Conservation (phyloP, 1,284 basidiomycete genomes). For the Puccinia triticina region DNA sequence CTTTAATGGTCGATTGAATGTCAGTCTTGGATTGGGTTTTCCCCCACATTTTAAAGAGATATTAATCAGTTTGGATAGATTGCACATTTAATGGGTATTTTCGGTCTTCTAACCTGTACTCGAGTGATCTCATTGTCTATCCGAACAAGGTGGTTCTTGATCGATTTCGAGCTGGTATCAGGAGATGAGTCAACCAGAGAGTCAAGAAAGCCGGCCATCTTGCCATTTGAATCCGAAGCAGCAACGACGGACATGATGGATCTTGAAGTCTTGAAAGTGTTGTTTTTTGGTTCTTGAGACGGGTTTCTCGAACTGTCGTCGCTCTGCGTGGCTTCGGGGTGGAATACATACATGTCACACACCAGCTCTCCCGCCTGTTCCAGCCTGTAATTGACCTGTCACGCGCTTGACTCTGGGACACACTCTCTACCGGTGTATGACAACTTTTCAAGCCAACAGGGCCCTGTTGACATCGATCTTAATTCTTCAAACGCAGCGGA, state of each 20-base stretch:
- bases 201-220: slow-evolving; percentile 20
- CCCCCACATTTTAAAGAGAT: neutral
- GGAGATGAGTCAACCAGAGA: slow-evolving; percentile 6
- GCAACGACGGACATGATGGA: neutral
- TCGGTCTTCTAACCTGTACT: slow-evolving; percentile 31
- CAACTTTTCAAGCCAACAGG: too few relatives aligned
- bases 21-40: slow-evolving; percentile 6
- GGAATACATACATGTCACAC: too few relatives aligned
- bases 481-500: neutral
- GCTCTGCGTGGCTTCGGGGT: too few relatives aligned
- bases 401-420: too few relatives aligned
- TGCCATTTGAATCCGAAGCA: neutral
- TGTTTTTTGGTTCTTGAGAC: too few relatives aligned
- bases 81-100: neutral
- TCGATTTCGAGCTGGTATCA: slow-evolving; percentile 38
- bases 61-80: neutral
- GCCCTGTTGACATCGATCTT: too few relatives aligned
- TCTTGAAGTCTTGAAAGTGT: neutral
- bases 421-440: too few relatives aligned
- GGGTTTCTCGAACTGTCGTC: too few relatives aligned
- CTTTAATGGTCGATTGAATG: slow-evolving; percentile 41
- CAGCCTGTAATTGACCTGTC: too few relatives aligned
- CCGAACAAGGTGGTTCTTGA: slow-evolving; percentile 16
- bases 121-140: slow-evolving; percentile 46
- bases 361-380: too few relatives aligned